Percentiles rank a stretch among this genome's conserved stretches.
These are phyloP conservation scores for Phialocephala sp. DNA, from an alignment of 2,329 filamentous ascomycete species.

Conservation along the genomic window DNA sequence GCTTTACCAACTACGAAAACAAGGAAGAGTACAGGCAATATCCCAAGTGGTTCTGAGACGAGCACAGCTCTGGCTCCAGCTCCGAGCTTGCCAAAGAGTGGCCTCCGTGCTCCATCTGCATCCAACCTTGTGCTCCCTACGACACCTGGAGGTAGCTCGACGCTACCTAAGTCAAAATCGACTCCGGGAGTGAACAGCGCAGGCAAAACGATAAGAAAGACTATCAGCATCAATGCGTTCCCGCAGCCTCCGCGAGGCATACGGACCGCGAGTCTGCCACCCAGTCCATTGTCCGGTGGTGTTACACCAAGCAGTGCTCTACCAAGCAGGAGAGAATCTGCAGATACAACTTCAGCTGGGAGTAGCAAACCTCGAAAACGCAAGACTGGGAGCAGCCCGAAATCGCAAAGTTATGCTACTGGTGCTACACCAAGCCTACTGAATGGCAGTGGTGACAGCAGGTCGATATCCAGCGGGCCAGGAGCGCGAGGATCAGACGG, in stretches of 20 bases:
- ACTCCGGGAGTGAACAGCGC: conserved; percentile 61
- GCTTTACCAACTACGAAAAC: conserved; percentile 76
- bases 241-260: conserved; percentile 81
- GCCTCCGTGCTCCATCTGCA: conserved; percentile 64
- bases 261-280: conserved; percentile 65
- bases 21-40: conserved; percentile 65
- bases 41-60: conserved; percentile 45
- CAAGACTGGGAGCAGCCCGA: conserved; percentile 43
- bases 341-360: conserved; percentile 33
- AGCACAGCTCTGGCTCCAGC: conserved; percentile 31
- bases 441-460: conserved; percentile 79
- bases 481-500: conserved; percentile 74
- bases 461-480: conserved; percentile 67
- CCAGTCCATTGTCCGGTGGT: conserved; percentile 62
- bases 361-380: conserved; percentile 37
- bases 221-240: conserved; percentile 92
- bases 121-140: conserved; percentile 58
- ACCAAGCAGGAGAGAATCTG: conserved; percentile 34
- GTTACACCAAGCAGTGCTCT: conserved; percentile 26
- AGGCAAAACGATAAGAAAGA: conserved; percentile 79
- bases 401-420: conserved; percentile 43
- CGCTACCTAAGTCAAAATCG: conserved; percentile 61
- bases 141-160: conserved; percentile 55
- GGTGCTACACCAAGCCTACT: conserved; percentile 72
- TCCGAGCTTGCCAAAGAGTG: conserved; percentile 57